Evolutionary conservation across 805 yeast species (phyloP).

Genomic region (Candida arabinofermentans): DNA sequence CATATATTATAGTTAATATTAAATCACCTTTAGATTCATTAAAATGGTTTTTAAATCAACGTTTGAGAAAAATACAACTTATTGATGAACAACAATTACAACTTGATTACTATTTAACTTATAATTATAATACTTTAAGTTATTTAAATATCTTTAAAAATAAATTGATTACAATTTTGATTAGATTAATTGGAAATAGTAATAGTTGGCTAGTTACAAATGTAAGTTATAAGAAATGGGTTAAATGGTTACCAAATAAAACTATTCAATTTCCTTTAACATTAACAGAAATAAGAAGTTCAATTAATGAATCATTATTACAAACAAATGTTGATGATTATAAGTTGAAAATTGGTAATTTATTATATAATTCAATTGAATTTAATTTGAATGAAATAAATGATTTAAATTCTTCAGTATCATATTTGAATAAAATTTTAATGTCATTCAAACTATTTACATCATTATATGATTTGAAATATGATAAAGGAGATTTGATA

Average conservation of each 20-base stretch:
- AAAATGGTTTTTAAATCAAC: constrained; percentile 19
- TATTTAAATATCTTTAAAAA: constrained; percentile 20
- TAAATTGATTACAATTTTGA: constrained; percentile 20
- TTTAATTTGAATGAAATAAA: constrained; percentile 5
- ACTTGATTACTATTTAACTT: constrained; percentile 18
- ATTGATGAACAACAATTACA: constrained; percentile 2
- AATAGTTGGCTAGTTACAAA: constrained; percentile 27
- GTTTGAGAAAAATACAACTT: constrained; percentile 18
- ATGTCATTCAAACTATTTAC: constrained; percentile 29
- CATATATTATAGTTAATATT: constrained; percentile 21
- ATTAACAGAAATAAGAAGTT: constrained; percentile 10
- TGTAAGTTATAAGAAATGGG: constrained; percentile 25
- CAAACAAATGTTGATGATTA: constrained; percentile 12
- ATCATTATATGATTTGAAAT: constrained; percentile 23
- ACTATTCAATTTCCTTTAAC: constrained; percentile 20
- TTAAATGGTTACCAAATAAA: constrained; percentile 21
- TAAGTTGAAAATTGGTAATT: constrained; percentile 19
- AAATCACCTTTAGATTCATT: constrained; percentile 20
- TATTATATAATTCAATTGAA: constrained; percentile 9
- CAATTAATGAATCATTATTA: constrained; percentile 6
- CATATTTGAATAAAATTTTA: constrained; percentile 17
- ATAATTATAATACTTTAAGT: constrained; percentile 28
- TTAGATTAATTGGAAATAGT: constrained; percentile 19
- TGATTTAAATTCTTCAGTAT: constrained; percentile 17
- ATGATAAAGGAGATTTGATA: constrained; percentile 9